These are phyloP conservation scores for Rhizophagus prolifer DNA, from an alignment of 192 early-diverging fungal species.

Conservation along the genomic window DNA sequence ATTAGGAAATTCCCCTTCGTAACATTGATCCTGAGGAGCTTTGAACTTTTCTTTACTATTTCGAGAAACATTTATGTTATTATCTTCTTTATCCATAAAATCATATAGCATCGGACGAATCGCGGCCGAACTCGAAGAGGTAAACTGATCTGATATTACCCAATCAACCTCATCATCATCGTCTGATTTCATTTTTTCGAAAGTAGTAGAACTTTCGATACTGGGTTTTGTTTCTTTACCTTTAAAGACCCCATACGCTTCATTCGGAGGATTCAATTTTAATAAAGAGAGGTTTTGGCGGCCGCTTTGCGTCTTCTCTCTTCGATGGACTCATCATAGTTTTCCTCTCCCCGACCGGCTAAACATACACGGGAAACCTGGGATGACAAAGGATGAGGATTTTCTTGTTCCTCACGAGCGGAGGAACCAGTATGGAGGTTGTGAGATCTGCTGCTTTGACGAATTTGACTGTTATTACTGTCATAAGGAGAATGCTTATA, in stretches of 20 bases:
- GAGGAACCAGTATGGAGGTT: too few relatives aligned
- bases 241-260: not conserved
- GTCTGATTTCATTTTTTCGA: too few relatives aligned
- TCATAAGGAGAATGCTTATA: too few relatives aligned
- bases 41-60: not conserved
- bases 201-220: not conserved
- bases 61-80: not conserved
- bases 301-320: not conserved
- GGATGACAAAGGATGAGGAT: too few relatives aligned
- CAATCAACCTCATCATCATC: not conserved
- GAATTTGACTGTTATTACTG: too few relatives aligned
- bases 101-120: not conserved
- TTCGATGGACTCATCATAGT: not conserved
- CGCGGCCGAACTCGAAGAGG: not conserved
- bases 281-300: not conserved
- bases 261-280: not conserved
- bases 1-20: not conserved
- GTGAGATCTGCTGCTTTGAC: too few relatives aligned
- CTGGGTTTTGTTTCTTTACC: too few relatives aligned
- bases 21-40: not conserved
- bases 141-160: not conserved
- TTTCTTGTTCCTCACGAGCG: too few relatives aligned
- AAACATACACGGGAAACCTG: not conserved
- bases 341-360: not conserved
- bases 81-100: not conserved